Percentiles rank a stretch among this genome's conserved stretches.
phyloP scores from a whole-genome alignment of 1,284 basidiomycete species.

The Leccinum brunneo-olivaceum region DNA sequence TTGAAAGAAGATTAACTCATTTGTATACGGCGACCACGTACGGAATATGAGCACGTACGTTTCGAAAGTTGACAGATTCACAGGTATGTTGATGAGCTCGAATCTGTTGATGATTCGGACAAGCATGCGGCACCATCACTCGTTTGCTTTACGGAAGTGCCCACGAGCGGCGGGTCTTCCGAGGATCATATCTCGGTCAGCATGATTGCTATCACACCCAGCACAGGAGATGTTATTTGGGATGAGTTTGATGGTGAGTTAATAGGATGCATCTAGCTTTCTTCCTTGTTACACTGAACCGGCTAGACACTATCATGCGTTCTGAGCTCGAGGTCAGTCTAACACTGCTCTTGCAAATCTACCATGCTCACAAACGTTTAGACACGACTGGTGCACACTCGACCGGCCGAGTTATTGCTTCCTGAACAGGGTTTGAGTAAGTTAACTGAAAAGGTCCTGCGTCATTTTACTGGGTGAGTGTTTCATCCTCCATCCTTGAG shows the following conservation, averaged over 20 bases:
- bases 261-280: background rate
- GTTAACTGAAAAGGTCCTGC: conserved; percentile 73
- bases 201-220: conserved; percentile 76
- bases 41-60: conserved; percentile 20
- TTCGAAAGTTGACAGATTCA: conserved; percentile 5
- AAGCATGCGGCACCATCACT: conserved; percentile 51
- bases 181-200: conserved; percentile 64
- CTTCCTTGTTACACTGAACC: conserved; percentile 13
- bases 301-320: conserved; percentile 69
- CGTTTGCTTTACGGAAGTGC: conserved; percentile 69
- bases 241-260: conserved; percentile 78
- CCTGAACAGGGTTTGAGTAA: conserved; percentile 58
- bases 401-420: conserved; percentile 79
- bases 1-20: conserved; percentile 75
- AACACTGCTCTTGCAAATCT: background rate
- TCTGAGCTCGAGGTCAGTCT: conserved; percentile 74
- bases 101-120: conserved; percentile 61
- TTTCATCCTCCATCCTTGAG: conserved; percentile 2
- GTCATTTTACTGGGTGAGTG: conserved; percentile 57
- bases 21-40: conserved; percentile 88
- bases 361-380: conserved; percentile 26
- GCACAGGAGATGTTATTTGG: conserved; percentile 88
- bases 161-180: conserved; percentile 34
- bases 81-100: conserved; percentile 71
- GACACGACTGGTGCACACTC: conserved; percentile 79